Percentiles rank a stretch among this genome's conserved stretches.
These are phyloP conservation scores for Acanthamoeba culbertsoni DNA, from an alignment of 208 protist species.

Conservation along the genomic window DNA sequence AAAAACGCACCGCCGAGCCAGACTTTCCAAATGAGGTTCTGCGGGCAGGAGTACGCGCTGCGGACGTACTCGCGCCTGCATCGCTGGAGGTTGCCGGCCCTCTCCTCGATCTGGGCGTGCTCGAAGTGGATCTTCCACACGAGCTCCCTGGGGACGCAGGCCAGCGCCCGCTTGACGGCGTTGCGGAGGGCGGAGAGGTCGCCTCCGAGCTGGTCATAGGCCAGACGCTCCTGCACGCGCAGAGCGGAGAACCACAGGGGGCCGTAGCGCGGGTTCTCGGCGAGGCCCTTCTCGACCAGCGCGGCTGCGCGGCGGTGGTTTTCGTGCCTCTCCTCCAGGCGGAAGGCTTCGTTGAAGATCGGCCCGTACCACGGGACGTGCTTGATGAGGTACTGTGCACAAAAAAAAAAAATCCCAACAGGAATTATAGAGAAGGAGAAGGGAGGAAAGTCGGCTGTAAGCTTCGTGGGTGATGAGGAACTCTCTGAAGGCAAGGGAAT, in stretches of 20 bases:
- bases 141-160: conserved; percentile 77
- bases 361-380: conserved; percentile 83
- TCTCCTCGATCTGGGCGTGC: conserved; percentile 84
- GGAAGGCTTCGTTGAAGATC: conserved; percentile 85
- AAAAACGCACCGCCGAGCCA: conserved; percentile 77
- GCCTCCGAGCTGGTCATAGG: conserved; percentile 45
- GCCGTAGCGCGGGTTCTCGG: conserved; percentile 81
- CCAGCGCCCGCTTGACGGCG: conserved; percentile 66
- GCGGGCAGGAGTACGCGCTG: conserved; percentile 71
- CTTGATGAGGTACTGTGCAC: conserved; percentile 79
- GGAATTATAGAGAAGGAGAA: too few species aligned
- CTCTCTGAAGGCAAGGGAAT: too few species aligned
- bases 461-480: too few species aligned
- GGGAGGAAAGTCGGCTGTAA: too few species aligned
- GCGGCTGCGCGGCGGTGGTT: conserved; percentile 76
- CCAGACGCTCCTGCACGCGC: conserved; percentile 78
- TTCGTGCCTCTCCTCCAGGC: conserved; percentile 82
- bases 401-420: too few species aligned
- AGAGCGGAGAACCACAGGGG: conserved; percentile 85
- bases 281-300: conserved; percentile 80
- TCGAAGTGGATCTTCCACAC: conserved; percentile 90
- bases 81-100: conserved; percentile 71
- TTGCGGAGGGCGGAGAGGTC: conserved; percentile 45
- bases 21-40: conserved; percentile 88
- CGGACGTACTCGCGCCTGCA: conserved; percentile 76